Evolutionary conservation across 805 yeast genomes (phyloP), one percentile per base, ranked within the genome.

Genomic region (Spathaspora passalidarum): DNA sequence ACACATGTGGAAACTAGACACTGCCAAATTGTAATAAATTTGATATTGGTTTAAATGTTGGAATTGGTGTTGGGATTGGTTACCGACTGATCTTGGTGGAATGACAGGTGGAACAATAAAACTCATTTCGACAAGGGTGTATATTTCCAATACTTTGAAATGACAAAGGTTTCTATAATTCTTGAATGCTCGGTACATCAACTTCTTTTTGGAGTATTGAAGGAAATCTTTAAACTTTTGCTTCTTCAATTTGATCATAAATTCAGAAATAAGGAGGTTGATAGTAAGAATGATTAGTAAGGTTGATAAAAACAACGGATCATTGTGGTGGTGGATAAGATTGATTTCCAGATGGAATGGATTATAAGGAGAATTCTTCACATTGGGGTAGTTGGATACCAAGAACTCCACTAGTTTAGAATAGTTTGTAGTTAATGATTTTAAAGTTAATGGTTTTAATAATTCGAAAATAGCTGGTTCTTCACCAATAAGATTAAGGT

Each of bases 21-120:
- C 42, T 11, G 69, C 57, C 37, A 59, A 54, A 44, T 66, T 63
- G 48, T 66, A 68, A 45, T 61, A 62, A 26, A 65, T 55, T 43
- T 63, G 65, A 43, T 56, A 53, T 10, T 60, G 57, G 45, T 56
- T 57, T 35, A 52, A 38, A 25, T 49, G 53, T 20, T 44, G 40
- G 14, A 42, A 32, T 11, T 25, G 42, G 17, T 38, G 37, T 19
- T 32, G 38, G n/a, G 32, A 29, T 23, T 42, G 23, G 9, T 9
- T 20, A 3, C 29, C 39, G 1, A 23, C 8, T 21, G 41, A 13
- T 23, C 26, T 39, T 7, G 25, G 35, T 5, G 54, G 54, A 5
- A 45, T 43, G 9, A 50, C 40, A 11, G 54, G 49, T 5, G 54
- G 54, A 11, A 50, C 51, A 41, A 50, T 48, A 16, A 50, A 47